phyloP scores from a whole-genome alignment of 768 basidiomycete genomes.

The Gloeophyllum trabeum region DNA sequence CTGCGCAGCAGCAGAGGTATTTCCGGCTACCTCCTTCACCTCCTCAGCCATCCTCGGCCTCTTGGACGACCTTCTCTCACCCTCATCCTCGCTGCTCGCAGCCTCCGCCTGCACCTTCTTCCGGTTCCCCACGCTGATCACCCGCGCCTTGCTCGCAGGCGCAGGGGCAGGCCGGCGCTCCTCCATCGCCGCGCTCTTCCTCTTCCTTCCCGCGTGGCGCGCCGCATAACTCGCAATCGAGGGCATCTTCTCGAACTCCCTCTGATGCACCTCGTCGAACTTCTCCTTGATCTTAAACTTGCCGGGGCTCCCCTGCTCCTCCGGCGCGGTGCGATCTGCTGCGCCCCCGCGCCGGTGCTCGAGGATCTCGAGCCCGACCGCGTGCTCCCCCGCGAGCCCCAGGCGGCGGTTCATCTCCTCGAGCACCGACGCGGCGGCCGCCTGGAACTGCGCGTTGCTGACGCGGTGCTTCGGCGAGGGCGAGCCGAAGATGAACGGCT shows the following conservation, averaged over 20 bases:
- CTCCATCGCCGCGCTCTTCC: conserved; percentile 7
- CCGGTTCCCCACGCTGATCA: conserved; percentile 17
- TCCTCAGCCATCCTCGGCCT: conserved; percentile 26
- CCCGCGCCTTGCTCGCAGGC: conserved; percentile 25
- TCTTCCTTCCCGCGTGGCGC: too few relatives aligned
- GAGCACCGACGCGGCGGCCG: conserved; percentile 57
- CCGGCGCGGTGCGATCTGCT: not conserved
- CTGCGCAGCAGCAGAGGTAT: conserved; percentile 20
- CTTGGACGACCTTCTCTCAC: conserved; percentile 30
- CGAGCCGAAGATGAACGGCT: conserved; percentile 72
- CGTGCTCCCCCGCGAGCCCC: conserved; percentile 40
- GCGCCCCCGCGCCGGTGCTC: conserved; percentile 1
- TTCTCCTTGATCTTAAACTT: conserved; percentile 12
- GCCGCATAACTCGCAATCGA: conserved; percentile 50
- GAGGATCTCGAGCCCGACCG: conserved; percentile 27
- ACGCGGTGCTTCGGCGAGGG: conserved; percentile 51
- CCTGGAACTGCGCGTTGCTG: conserved; percentile 55
- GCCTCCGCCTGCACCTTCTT: conserved; percentile 39
- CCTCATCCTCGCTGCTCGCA: conserved; percentile 19
- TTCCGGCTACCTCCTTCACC: conserved; percentile 19
- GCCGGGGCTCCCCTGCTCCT: conserved; percentile 1
- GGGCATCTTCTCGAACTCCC: conserved; percentile 68
- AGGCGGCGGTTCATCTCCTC: conserved; percentile 71
- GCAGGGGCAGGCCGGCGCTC: too few relatives aligned
- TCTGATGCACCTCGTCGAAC: conserved; percentile 52